Base-by-base conservation (phyloP, 495 filamentous ascomycete species). In the Chaetomium tenue region DNA sequence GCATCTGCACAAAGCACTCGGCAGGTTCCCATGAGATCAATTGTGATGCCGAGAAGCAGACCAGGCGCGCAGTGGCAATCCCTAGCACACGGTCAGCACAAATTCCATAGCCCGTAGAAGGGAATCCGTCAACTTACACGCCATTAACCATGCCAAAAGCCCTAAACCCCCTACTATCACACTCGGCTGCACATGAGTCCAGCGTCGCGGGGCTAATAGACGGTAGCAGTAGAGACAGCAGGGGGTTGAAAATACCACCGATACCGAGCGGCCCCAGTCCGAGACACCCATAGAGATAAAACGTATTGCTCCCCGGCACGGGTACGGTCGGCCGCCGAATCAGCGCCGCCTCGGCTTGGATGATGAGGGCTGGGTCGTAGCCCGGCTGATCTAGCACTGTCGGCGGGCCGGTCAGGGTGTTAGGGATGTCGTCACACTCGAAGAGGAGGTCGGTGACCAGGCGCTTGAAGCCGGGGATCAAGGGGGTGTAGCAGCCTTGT, bases 241-340 rank as follows among this genome's bases (percentile, higher is more conserved):
- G 33, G 13, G 13, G 16, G 18, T 11, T 4, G 13, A 18, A 44
- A 18, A 44, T 44, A 18, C 40, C 3, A 18, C 9, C 33, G 40
- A 18, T 4, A 11, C 40, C 13, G 16, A 44, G 40, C 40, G 40
- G 40, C 13, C 40, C 16, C 40, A 25, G 8, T 16, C 47, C 47
- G 20, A 54, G 58, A 60, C 60, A 67, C 30, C 65, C 63, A 30
- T 56, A 56, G 18, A 65, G 25, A 4, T 60, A 55, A 22, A 3
- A 60, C 12, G 28, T 28, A 6, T 37, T 6, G 18, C 58, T 33
- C 22, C 15, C 3, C 18, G 13, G 3, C n/a, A 54, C 48, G 18
- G 25, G 20, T 7, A 65, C 57, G 3, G n/a, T 20, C 0, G 48
- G 57, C 6, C 25, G 56, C 7, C 57, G 63, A 23, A 44, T 55